Evolutionary conservation across 345 rosid genomes (phyloP).

Genomic region (Erucastrum elatum): DNA sequence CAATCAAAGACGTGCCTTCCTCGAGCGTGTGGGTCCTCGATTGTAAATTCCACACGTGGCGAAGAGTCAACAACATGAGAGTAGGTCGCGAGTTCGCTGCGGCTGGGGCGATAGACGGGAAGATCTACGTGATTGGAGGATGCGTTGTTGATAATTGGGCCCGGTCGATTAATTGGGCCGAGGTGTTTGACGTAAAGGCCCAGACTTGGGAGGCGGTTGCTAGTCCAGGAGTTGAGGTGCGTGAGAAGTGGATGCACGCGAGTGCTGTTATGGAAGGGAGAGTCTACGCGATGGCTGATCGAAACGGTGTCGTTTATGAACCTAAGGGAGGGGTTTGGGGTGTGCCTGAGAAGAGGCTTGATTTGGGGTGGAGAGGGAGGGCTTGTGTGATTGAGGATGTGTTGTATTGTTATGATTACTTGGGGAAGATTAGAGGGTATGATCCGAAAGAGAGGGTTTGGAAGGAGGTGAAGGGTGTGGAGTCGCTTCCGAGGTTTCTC

Average conservation of each 20-base stretch:
- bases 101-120: constrained; percentile 58
- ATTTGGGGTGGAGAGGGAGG: constrained; percentile 80
- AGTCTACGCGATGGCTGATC: constrained; percentile 81
- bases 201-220: constrained; percentile 60
- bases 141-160: constrained; percentile 52
- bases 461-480: constrained; percentile 69
- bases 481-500: constrained; percentile 64
- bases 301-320: constrained; percentile 74
- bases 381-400: constrained; percentile 76
- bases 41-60: constrained; percentile 67
- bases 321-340: constrained; percentile 54
- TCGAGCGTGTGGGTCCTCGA: constrained; percentile 74
- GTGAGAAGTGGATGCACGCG: constrained; percentile 96
- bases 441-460: constrained; percentile 52
- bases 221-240: constrained; percentile 48
- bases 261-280: constrained; percentile 67
- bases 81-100: constrained; percentile 83
- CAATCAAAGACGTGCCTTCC: constrained; percentile 63
- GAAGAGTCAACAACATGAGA: constrained; percentile 53
- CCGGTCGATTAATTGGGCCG: constrained; percentile 73
- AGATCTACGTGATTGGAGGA: constrained; percentile 80
- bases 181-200: constrained; percentile 57
- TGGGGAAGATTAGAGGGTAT: constrained; percentile 84
- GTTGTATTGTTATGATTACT: constrained; percentile 78
- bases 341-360: constrained; percentile 56